Conservation (phyloP, 805 yeast genomes). For the Saccharomycopsis synnaedendra region DNA sequence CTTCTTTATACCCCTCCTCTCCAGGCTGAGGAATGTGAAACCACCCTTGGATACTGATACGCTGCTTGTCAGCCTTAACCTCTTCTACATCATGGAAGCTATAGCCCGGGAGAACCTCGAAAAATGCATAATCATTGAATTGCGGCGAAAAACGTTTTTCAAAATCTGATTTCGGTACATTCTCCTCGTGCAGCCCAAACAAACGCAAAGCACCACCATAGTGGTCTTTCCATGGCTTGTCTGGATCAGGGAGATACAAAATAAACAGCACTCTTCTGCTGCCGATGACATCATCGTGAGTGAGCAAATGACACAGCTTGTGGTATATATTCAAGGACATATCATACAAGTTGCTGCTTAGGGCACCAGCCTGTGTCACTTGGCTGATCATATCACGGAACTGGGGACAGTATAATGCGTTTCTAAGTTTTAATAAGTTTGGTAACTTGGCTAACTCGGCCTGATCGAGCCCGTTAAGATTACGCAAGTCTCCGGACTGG, state of each 20-base stretch:
- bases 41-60: conserved; percentile 97
- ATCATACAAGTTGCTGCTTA: conserved; percentile 86
- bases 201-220: conserved; percentile 91
- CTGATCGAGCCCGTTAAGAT: conserved; percentile 73
- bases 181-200: conserved; percentile 77
- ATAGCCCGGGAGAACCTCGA: conserved; percentile 91
- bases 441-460: conserved; percentile 66
- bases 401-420: conserved; percentile 77
- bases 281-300: conserved; percentile 97
- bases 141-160: conserved; percentile 70
- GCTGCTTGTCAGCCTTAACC: conserved; percentile 80
- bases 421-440: conserved; percentile 63
- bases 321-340: conserved; percentile 86
- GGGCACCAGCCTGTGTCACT: conserved; percentile 78
- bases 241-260: conserved; percentile 87
- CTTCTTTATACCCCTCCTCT: conserved; percentile 73
- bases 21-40: conserved; percentile 94
- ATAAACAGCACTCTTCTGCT: conserved; percentile 89
- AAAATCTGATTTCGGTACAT: conserved; percentile 79
- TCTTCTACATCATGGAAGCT: conserved; percentile 98
- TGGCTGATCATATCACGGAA: conserved; percentile 69
- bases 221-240: conserved; percentile 74
- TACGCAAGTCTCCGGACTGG: conserved; percentile 88
- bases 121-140: conserved; percentile 92
- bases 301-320: conserved; percentile 85